These are phyloP conservation scores for Colletotrichum cuscutae DNA, from an alignment of 2,329 filamentous ascomycete genomes.

Conservation along the genomic window DNA sequence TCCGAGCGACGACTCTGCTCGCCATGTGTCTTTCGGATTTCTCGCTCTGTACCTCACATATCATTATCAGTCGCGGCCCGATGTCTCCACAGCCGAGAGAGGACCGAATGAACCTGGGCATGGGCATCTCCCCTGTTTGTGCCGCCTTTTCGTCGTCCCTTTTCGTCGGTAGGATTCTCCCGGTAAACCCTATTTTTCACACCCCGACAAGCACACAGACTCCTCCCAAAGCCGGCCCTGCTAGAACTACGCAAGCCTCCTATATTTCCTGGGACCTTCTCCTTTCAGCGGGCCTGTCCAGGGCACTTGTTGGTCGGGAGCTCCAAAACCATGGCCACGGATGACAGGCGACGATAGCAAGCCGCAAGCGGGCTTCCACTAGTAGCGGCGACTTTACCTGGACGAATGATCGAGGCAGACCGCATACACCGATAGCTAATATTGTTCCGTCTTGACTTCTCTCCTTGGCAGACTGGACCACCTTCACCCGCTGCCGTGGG, in stretches of 20 bases:
- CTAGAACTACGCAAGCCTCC: not conserved
- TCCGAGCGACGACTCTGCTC: not conserved
- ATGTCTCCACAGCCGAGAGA: slow-evolving; percentile 28
- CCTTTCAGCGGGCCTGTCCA: not conserved
- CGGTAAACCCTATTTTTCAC: slow-evolving; percentile 29
- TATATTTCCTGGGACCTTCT: not conserved
- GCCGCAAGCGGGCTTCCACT: slow-evolving; percentile 1
- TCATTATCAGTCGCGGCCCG: slow-evolving; percentile 15
- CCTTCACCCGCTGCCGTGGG: slow-evolving; percentile 5
- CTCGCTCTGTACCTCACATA: not conserved
- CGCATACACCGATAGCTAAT: not conserved
- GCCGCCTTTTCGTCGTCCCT: not conserved
- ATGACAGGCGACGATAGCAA: slow-evolving; percentile 2
- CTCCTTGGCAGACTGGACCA: not conserved
- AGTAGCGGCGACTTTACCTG: not conserved
- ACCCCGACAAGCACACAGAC: slow-evolving; percentile 17
- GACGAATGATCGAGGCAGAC: not conserved
- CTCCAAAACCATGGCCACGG: slow-evolving; percentile 9
- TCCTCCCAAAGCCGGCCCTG: not conserved
- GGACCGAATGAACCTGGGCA: slow-evolving; percentile 1
- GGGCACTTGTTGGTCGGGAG: slow-evolving; percentile 5
- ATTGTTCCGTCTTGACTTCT: not conserved
- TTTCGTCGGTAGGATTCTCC: slow-evolving; percentile 14
- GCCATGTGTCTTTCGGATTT: not conserved
- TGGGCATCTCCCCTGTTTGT: slow-evolving; percentile 7